Evolutionary conservation across 2,329 filamentous ascomycete genomes (phyloP).

Genomic region (Amphichorda felina): DNA sequence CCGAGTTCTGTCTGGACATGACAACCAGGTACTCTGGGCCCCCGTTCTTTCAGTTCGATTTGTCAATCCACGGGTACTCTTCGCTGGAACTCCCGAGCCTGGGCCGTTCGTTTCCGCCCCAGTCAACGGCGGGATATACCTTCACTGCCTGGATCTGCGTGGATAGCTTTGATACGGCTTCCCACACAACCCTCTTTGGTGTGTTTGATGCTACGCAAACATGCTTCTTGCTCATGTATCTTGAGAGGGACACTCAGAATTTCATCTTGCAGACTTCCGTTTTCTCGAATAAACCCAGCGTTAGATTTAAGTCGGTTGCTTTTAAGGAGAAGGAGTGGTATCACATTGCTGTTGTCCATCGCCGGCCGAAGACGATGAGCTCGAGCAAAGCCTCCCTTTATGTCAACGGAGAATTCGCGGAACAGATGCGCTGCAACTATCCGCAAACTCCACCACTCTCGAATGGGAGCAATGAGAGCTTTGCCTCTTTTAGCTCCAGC

Average conservation of each 20-base stretch:
- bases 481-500: conserved; percentile 54
- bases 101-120: conserved; percentile 73
- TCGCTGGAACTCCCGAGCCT: conserved; percentile 86
- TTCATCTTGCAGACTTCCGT: conserved; percentile 96
- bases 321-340: conserved; percentile 82
- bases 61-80: conserved; percentile 76
- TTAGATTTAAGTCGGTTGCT: conserved; percentile 75
- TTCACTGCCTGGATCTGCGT: conserved; percentile 83
- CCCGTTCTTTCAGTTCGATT: conserved; percentile 85
- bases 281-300: conserved; percentile 72
- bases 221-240: conserved; percentile 86
- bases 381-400: conserved; percentile 79
- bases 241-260: conserved; percentile 87
- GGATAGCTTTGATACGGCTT: conserved; percentile 70
- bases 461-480: conserved; percentile 52
- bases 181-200: conserved; percentile 92
- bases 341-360: conserved; percentile 82
- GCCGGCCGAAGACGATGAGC: conserved; percentile 60
- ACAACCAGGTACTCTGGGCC: conserved; percentile 66
- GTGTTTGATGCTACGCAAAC: conserved; percentile 86
- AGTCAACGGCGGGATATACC: conserved; percentile 72
- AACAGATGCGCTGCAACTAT: conserved; percentile 84
- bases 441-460: conserved; percentile 61
- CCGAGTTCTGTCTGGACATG: conserved; percentile 62
- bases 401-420: conserved; percentile 85